Evolutionary conservation across 2,329 filamentous ascomycete species (phyloP).

Genomic region (Paraconiothyrium sp.): DNA sequence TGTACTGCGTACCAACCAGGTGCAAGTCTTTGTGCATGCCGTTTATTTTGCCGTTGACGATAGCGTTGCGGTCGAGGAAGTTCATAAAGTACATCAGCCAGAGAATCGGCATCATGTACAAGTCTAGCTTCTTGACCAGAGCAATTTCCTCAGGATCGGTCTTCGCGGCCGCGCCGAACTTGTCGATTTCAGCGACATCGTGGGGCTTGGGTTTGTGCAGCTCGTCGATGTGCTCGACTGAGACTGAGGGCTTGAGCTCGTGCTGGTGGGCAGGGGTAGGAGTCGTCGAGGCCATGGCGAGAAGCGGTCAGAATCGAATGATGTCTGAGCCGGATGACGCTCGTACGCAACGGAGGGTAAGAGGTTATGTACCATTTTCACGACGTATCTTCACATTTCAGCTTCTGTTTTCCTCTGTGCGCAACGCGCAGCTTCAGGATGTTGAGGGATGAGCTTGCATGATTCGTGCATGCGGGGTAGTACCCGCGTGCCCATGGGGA

Average conservation of each 20-base stretch:
- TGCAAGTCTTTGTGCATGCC: conserved; percentile 67
- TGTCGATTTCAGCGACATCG: conserved; percentile 29
- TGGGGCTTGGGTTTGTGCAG: conserved; percentile 21
- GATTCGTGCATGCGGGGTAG: conserved; percentile 3
- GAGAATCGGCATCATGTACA: conserved; percentile 32
- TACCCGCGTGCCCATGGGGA: not conserved
- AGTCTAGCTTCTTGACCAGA: conserved; percentile 38
- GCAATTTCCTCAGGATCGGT: conserved; percentile 34
- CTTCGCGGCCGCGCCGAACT: conserved; percentile 33
- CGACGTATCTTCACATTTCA: not conserved
- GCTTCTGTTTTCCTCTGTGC: not conserved
- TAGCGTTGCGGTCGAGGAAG: conserved; percentile 69
- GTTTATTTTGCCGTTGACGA: conserved; percentile 70
- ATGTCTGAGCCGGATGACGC: not conserved
- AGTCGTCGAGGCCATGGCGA: not conserved
- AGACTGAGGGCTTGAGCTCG: not conserved
- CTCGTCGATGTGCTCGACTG: conserved; percentile 23
- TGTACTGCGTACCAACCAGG: conserved; percentile 65
- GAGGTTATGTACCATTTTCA: not conserved
- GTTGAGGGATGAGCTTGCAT: not conserved
- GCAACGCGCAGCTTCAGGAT: not conserved
- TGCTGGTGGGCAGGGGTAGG: not conserved
- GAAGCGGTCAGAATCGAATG: too few species aligned
- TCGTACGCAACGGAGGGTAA: not conserved
- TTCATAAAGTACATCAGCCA: conserved; percentile 42